These are phyloP conservation scores for Ettlia oleoabundans DNA, from an alignment of 139 green algal species.

Conservation along the genomic window DNA sequence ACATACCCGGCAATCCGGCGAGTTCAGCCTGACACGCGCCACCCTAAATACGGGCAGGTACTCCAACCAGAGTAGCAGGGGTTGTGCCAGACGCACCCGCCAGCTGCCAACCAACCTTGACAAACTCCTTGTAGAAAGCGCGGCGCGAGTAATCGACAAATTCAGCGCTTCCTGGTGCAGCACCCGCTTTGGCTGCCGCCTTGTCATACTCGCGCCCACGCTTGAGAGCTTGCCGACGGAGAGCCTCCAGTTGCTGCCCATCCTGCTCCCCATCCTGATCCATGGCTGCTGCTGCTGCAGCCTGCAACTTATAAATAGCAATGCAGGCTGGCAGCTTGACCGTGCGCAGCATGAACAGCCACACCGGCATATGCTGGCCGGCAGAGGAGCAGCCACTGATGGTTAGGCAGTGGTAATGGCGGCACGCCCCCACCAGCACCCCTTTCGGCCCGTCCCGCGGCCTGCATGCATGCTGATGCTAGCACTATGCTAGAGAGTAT, in stretches of 20 bases:
- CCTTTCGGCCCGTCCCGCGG: too few species aligned
- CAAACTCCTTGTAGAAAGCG: conserved; percentile 96
- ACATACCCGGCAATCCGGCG: too few species aligned
- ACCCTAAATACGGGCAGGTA: background rate
- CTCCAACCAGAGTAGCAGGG: background rate
- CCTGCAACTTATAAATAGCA: too few species aligned
- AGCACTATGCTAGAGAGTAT: background rate
- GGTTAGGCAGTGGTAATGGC: too few species aligned
- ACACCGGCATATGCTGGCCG: too few species aligned
- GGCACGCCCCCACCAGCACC: too few species aligned
- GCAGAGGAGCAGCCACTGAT: too few species aligned
- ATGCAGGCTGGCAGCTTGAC: too few species aligned
- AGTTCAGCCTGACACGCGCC: too few species aligned
- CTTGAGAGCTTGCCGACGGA: conserved; percentile 22
- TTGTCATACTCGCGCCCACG: conserved; percentile 23
- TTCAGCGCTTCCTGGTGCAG: background rate
- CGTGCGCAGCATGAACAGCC: too few species aligned
- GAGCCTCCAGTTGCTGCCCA: conserved; percentile 39
- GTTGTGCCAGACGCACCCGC: too few species aligned
- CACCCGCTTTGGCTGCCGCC: background rate
- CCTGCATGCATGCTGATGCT: background rate
- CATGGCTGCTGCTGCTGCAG: conserved; percentile 12
- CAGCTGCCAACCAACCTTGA: conserved; percentile 49
- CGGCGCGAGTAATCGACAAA: conserved; percentile 74
- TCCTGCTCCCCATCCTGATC: conserved; percentile 74